A percentile compares a stretch with the other conserved stretches of the same genome.
These are phyloP conservation scores for Colletotrichum sp. DNA, from an alignment of 2,329 filamentous ascomycete genomes.

Conservation along the genomic window DNA sequence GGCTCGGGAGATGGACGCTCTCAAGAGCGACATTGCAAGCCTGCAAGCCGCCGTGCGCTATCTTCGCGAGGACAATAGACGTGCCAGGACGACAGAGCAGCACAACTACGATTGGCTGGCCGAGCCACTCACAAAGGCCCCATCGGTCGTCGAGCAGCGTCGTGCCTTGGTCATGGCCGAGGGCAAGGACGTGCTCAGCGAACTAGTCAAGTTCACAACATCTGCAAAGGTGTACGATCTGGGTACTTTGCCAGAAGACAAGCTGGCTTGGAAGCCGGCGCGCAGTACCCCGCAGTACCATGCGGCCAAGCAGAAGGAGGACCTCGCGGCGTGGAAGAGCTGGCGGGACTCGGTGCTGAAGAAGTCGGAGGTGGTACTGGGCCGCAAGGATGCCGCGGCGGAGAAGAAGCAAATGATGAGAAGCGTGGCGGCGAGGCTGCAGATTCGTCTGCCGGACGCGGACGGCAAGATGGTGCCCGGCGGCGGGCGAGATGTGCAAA, in stretches of 20 bases:
- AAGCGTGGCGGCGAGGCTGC: constrained; percentile 50
- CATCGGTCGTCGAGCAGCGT: constrained; percentile 52
- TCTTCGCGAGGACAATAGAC: constrained; percentile 70
- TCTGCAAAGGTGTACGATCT: constrained; percentile 65
- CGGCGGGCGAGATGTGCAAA: constrained; percentile 47
- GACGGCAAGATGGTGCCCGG: constrained; percentile 49
- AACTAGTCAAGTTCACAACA: constrained; percentile 67
- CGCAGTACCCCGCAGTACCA: constrained; percentile 69
- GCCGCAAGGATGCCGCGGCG: constrained; percentile 18
- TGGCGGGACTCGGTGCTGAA: constrained; percentile 62
- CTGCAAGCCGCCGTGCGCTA: constrained; percentile 71
- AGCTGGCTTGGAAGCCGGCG: constrained; percentile 70
- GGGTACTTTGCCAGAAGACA: constrained; percentile 60
- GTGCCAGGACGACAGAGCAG: constrained; percentile 64
- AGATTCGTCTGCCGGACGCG: constrained; percentile 52
- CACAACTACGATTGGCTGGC: constrained; percentile 65
- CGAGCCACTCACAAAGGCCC: constrained; percentile 60
- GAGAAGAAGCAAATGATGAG: constrained; percentile 34
- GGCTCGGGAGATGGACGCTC: constrained; percentile 73
- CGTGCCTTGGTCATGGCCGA: constrained; percentile 62
- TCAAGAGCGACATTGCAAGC: constrained; percentile 71
- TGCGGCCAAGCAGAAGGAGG: constrained; percentile 68
- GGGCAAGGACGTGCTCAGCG: constrained; percentile 66
- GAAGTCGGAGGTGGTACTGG: constrained; percentile 51
- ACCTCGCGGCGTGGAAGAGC: constrained; percentile 65